Base-by-base conservation (phyloP, 495 filamentous ascomycete species). In the Podospora conica region DNA sequence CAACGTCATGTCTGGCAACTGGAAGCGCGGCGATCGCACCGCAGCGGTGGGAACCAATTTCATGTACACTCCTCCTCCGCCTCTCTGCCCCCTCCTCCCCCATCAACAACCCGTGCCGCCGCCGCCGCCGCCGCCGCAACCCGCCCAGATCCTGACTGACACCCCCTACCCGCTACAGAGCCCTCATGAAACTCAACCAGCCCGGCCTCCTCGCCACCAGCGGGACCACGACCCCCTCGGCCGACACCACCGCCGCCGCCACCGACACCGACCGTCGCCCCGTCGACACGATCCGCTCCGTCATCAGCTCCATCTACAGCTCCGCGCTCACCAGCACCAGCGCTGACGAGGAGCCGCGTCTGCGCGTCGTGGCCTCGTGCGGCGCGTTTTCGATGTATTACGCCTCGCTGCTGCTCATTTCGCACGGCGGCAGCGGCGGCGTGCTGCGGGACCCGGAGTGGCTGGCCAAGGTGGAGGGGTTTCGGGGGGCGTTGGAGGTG, bases 131-230 rank as follows among this genome's bases (percentile, higher is more conserved):
- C 29, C 29, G 3, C 18, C 40, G 11, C 40, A 15, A 27, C 18
- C 12, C 28, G 56, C 57, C 53, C 11, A 15, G 28, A 71, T n/a
- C 53, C 58, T 65, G 61, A 68, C 61, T 61, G 22, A 59, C 58
- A 18, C 18, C 25, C 12, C 25, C 8, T 3, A 1, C 7, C 8
- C 29, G 29, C n/a, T 12, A 25, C 40, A 74, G 73, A 59, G 66
- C 72, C 48, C 53, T 74, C 6, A 71, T 73, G 70, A 73, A 71
- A 60, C 57, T 74, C 69, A 70, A 70, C 65, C 69, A 73, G 15
- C 65, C 66, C 22, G 65, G 66, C 15, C 68, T 75, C 24, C 64
- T 68, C 28, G 22, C 2, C 15, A 15, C 5, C 12, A 57, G 29
- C 25, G 25, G 62, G 2, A 23, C 54, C n/a, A 53, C 63, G 9